Conservation (phyloP, 257 asterid genomes). For the Apocynum venetum region DNA sequence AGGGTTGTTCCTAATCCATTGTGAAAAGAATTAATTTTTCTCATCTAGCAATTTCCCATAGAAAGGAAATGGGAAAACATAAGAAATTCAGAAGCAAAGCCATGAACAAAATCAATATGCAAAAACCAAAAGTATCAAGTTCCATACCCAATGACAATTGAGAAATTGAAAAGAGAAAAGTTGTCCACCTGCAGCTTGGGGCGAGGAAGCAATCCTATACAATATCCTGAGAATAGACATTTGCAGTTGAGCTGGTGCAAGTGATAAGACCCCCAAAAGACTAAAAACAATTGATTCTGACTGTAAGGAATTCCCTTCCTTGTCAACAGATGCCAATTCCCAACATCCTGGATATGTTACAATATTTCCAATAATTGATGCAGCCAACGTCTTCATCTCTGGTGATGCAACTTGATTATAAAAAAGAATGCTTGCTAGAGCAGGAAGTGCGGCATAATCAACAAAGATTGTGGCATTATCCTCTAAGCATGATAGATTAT, state of each 20-base stretch:
- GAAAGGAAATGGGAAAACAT: background rate
- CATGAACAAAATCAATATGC: background rate
- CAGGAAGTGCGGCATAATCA: constrained; percentile 25
- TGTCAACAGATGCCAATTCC: constrained; percentile 31
- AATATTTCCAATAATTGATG: constrained; percentile 21
- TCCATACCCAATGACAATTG: background rate
- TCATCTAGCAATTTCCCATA: too few species aligned
- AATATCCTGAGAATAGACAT: constrained; percentile 20
- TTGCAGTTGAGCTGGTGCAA: constrained; percentile 22
- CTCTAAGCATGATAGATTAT: constrained; percentile 24
- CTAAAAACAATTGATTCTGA: constrained; percentile 22
- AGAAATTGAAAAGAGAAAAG: background rate
- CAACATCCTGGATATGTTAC: constrained; percentile 27
- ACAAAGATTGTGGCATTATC: constrained; percentile 25
- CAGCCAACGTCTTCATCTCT: constrained; percentile 23
- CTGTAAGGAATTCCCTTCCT: constrained; percentile 18
- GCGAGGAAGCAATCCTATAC: constrained; percentile 19
- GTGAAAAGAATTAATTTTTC: background rate
- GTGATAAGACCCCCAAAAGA: constrained; percentile 13
- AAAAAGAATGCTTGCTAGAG: constrained; percentile 23
- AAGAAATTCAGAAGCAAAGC: background rate
- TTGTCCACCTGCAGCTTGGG: constrained; percentile 26
- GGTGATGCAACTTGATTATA: constrained; percentile 13
- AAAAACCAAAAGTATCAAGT: background rate
- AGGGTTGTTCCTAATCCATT: background rate